Evolutionary conservation across 202 grass and related monocot genomes (phyloP), one percentile per base, ranked within the genome.

Genomic region (Bolboschoenoplectus hybrid): DNA sequence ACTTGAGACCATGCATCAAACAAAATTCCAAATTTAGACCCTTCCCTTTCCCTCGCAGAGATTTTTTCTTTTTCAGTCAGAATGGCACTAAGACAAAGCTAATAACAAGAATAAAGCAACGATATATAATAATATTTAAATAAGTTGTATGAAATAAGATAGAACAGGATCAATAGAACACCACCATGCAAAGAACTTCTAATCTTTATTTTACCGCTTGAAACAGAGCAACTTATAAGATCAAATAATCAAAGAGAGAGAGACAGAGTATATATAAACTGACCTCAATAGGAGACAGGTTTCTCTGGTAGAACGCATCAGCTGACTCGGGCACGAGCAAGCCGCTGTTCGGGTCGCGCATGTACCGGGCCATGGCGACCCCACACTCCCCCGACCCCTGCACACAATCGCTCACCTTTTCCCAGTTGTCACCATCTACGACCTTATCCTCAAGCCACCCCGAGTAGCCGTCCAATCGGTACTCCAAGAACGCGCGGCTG

Each of bases 201-300:
- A 66, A 66, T 66, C 0, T 52, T 52, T 52, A 52, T 3, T 39
- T 13, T 6, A 4, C 9, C 35, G 1, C 34, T 68, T 68, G 11
- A 40, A 67, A 67, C 4, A 67, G 64, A 68, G 13, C 36, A 46
- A 71, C 40, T 44, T 45, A n/a, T 7, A n/a, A n/a, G 19, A 20
- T 20, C 43, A 49, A 47, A 73, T 47, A 45, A 73, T 49, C 40
- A 9, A 0, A 70, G 67, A 70, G 66, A 69, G 38, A 12, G 1
- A 35, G 7, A 26, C n/a, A 38, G 64, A 11, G n/a, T 72, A 46
- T 72, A 36, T 51, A 68, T 7, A 55, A n/a, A 83, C 81, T 67
- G 11, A 89, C 87, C 82, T 89, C 83, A n/a, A 89, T 74, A 35
- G 87, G 83, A 62, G 87, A 85, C 47, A 89, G 87, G 9, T 65